Base-by-base conservation (phyloP, 108 stramenopile species). In the Stephanodiscus triporus region DNA sequence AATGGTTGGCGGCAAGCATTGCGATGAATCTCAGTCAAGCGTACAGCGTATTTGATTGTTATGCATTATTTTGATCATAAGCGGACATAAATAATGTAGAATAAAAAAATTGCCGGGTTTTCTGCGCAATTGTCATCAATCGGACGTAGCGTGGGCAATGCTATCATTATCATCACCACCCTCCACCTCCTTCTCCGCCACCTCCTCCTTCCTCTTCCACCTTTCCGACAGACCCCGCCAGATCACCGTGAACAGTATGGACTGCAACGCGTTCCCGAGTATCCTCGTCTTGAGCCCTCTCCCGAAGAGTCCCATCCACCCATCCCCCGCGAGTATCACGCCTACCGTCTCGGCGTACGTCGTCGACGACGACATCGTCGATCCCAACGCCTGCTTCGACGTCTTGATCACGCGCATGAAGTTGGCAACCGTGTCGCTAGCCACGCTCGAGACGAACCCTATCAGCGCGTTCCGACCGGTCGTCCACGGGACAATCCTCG, bases 391-490 rank as follows among this genome's bases (percentile, higher is more conserved):
- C 80, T 95, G 95, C 67, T 95, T 95, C 16, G 89, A 90, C 34
- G 93, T 94, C 68, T 97, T 97, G 56, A 97, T 80, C 9, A 97
- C 96, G 6, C 94, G 81, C 66, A 95, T 83, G 23, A 68, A 77
- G 71, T 97, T 97, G 0, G 90, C 84, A 11, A 91, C 78, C 6
- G 87, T 85, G 69, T 97, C 96, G 70, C 84, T 85, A 3, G 86
- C 85, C 51, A 94, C 70, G 54, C 86, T 87, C 27, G 96, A 88
- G n/a, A 74, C 45, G 30, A 95, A 80, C 6, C 96, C 96, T 54
- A 94, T 85, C 9, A 78, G 34, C 2, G 92, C 93, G 75, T 91
- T 91, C 16, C 92, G 64, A 4, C 88, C 51, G 19, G 89, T 77
- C 9, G 20, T 37, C 42, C 69, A 82, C 2, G 79, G 73, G 36